These are phyloP conservation scores for Phytophthora citricola DNA, from an alignment of 352 stramenopile genomes.

Conservation along the genomic window DNA sequence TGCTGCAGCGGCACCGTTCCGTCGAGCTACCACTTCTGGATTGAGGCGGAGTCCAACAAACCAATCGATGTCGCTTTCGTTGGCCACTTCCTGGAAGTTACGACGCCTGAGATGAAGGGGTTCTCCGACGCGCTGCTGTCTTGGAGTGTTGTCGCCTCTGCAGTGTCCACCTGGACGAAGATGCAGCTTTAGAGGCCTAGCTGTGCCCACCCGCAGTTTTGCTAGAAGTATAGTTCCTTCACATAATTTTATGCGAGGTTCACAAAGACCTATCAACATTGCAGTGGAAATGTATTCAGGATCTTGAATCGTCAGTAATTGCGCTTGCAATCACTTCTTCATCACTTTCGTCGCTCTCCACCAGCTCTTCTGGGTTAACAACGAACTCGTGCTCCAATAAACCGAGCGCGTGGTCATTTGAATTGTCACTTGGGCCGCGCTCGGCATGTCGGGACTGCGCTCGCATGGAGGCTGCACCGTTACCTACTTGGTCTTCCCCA, in stretches of 20 bases:
- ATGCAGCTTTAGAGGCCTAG: constrained; percentile 57
- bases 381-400: constrained; percentile 27
- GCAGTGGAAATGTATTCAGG: constrained; percentile 1
- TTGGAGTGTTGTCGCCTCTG: constrained; percentile 50
- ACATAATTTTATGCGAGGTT: too few relatives aligned
- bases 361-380: constrained; percentile 37
- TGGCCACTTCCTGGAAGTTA: constrained; percentile 64
- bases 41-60: constrained; percentile 59
- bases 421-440: constrained; percentile 22
- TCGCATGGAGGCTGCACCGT: constrained; percentile 10
- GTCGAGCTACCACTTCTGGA: constrained; percentile 79
- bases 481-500: background rate
- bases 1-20: constrained; percentile 66
- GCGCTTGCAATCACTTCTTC: constrained; percentile 15
- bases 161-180: constrained; percentile 67
- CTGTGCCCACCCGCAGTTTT: background rate
- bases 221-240: background rate
- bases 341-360: constrained; percentile 37
- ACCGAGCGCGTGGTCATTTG: constrained; percentile 17
- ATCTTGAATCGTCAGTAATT: background rate
- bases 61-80: constrained; percentile 69
- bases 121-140: constrained; percentile 51
- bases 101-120: constrained; percentile 55
- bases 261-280: too few relatives aligned
- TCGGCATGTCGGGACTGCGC: constrained; percentile 17